A percentile compares a stretch with the other conserved stretches of the same genome.
Conservation (phyloP, 2,329 filamentous ascomycete genomes). For the Calonectria pseudoturangicola region DNA sequence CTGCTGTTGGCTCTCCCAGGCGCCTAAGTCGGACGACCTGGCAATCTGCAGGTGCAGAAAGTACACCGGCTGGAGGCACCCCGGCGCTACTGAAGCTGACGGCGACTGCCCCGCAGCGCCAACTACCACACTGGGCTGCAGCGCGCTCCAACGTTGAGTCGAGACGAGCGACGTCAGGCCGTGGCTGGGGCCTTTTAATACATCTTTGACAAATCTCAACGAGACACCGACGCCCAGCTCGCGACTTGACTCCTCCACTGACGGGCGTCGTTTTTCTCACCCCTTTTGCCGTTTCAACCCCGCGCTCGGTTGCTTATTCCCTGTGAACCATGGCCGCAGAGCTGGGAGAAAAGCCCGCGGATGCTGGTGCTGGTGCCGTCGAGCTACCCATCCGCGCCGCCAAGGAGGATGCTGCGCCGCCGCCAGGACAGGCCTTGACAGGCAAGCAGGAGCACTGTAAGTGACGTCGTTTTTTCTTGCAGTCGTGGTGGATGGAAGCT, state of each 20-base stretch:
- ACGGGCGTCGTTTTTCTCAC: slow-evolving; percentile 24
- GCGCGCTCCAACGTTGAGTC: slow-evolving; percentile 11
- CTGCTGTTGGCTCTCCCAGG: not conserved
- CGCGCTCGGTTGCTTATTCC: slow-evolving; percentile 32
- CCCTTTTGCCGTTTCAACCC: slow-evolving; percentile 17
- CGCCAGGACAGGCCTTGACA: slow-evolving; percentile 77
- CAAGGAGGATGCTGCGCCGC: slow-evolving; percentile 56
- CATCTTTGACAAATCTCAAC: slow-evolving; percentile 38
- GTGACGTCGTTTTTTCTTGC: slow-evolving; percentile 56
- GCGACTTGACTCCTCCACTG: not conserved
- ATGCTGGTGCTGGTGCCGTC: slow-evolving; percentile 45
- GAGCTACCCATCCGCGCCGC: slow-evolving; percentile 57
- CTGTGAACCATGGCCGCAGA: slow-evolving; percentile 55
- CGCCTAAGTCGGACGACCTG: slow-evolving; percentile 18
- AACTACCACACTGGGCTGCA: slow-evolving; percentile 12
- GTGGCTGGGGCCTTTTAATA: slow-evolving; percentile 33
- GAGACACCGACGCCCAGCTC: slow-evolving; percentile 41
- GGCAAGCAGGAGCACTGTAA: slow-evolving; percentile 98
- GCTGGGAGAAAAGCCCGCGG: slow-evolving; percentile 51
- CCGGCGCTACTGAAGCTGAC: slow-evolving; percentile 42
- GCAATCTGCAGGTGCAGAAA: slow-evolving; percentile 30
- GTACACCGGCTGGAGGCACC: slow-evolving; percentile 15
- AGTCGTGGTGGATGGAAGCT: slow-evolving; percentile 34
- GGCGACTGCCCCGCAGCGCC: slow-evolving; percentile 51
- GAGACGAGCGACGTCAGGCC: slow-evolving; percentile 29